Evolutionary conservation across 2,329 filamentous ascomycete genomes (phyloP), one percentile per base, ranked within the genome.

Genomic region (Aspergillus fructus): DNA sequence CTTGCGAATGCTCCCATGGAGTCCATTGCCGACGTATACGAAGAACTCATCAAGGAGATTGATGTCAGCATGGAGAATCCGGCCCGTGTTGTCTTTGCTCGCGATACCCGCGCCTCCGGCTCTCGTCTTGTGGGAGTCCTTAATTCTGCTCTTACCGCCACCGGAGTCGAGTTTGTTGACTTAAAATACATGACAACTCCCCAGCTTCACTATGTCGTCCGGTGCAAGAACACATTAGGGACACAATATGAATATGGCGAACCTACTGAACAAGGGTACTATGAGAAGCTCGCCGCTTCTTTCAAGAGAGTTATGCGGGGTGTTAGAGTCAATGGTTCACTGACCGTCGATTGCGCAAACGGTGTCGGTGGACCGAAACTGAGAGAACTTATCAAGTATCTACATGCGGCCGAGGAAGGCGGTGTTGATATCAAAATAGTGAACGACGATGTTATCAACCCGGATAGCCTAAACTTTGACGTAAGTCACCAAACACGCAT

Each of bases 151-250:
- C 81, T 97, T 62, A 86, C 88, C 59, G 90, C 90, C 51, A 88
- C 89, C 47, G 84, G 85, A 55, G 86, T 89, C 54, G 85, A 91
- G 59, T 88, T 85, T 71, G 86, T 86, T 70, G 93, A 97, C 80
- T 93, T 88, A 79, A 94, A 93, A 76, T 88, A 93, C 72, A 82
- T 97, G 69, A 97, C 94, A 12, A 99, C 94, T 3, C 94, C 94
- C n/a, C 94, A 97, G 78, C 84, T 99, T 58, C 94, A 99, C 80
- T 99, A 99, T 77, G 83, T 97, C 63, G 93, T 93, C 33, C 90
- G 94, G 63, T 96, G 93, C 75, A 85, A 92, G 77, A 99, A 99
- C 79, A 97, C 93, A 1, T 85, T 94, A 68, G 90, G 89, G 60
- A 96, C 91, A 2, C 88, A 89, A 55, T 88, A 92, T 66, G 85